Base-by-base conservation (phyloP, 129 eudicot genomes). In the Flaveria bidentis region DNA sequence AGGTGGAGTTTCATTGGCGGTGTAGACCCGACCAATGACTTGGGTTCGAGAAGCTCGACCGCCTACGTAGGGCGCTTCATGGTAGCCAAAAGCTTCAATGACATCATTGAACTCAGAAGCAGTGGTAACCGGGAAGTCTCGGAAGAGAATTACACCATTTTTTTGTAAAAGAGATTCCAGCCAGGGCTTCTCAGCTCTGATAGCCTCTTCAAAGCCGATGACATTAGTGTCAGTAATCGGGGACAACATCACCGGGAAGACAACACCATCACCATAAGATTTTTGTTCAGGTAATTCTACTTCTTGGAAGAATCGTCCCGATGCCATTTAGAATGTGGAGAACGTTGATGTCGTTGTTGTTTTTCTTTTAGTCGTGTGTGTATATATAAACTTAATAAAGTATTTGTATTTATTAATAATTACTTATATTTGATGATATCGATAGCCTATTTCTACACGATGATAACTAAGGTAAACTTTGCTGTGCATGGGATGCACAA, bases 1-100 rank as follows among this genome's bases (percentile, higher is more conserved):
- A 17, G 97, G 92, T 0, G 97, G 95, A n/a, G 92, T 79, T 65
- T 91, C 97, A 67, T 91, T 91, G 16, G 97, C 92, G 1, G 97
- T 91, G 75, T 85, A 91, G 50, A 91, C 97, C 44, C 97, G 84
- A 14, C 90, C 90, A 16, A 86, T 86, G 9, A 88, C 95, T 22
- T 83, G 81, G 39, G 73, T 86, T 76, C 95, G 74, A 16, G 87
- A 83, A 6, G 95, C 97, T 2, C 89, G 82, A n/a, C 95, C 97
- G 20, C 97, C 97, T 0, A 65, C 9, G 8, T 76, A 76, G 53
- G 67, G 67, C 1, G 53, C 63, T 76, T 66, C 80, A 65, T 63
- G 73, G 73, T 47, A 65, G 39, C 74, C 57, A 14, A 60, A 57
- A 23, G 78, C 69, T 58, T 74, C 44, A 5, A 74, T 23, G 47